Evolutionary conservation across 345 rosid species (phyloP).

Genomic region (Populus nigra): DNA sequence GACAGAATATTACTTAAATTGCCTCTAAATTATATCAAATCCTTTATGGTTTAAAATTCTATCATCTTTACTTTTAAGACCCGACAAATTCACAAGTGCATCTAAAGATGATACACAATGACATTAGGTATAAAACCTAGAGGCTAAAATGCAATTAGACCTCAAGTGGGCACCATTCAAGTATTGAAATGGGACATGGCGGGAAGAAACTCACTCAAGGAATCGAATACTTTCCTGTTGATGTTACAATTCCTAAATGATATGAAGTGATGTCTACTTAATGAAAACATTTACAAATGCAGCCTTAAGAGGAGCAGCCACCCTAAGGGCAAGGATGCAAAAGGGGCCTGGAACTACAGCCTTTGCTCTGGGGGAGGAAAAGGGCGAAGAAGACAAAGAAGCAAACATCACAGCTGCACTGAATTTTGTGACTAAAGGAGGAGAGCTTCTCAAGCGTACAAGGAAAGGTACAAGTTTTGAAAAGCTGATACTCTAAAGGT

Average conservation of each 20-base stretch:
- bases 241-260: constrained; percentile 1
- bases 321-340: constrained; percentile 68
- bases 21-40: neutral
- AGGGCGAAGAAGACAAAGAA: constrained; percentile 47
- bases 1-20: constrained; percentile 5
- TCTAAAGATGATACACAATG: neutral
- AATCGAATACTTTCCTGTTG: neutral
- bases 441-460: constrained; percentile 86
- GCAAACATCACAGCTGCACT: constrained; percentile 45
- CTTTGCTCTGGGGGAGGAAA: constrained; percentile 44
- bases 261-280: neutral
- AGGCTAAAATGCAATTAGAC: neutral
- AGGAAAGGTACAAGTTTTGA: constrained; percentile 68
- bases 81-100: neutral
- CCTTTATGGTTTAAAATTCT: neutral
- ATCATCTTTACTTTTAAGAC: neutral
- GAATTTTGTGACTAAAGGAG: constrained; percentile 73
- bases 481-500: neutral
- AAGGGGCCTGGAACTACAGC: constrained; percentile 47
- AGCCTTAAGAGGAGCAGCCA: constrained; percentile 83
- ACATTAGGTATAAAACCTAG: neutral
- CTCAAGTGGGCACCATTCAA: neutral
- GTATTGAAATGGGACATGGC: neutral
- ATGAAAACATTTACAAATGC: constrained; percentile 17
- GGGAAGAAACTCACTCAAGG: neutral